Evolutionary conservation across 306 rosid genomes (phyloP), one percentile per base, ranked within the genome.

Genomic region (Myrica gale): DNA sequence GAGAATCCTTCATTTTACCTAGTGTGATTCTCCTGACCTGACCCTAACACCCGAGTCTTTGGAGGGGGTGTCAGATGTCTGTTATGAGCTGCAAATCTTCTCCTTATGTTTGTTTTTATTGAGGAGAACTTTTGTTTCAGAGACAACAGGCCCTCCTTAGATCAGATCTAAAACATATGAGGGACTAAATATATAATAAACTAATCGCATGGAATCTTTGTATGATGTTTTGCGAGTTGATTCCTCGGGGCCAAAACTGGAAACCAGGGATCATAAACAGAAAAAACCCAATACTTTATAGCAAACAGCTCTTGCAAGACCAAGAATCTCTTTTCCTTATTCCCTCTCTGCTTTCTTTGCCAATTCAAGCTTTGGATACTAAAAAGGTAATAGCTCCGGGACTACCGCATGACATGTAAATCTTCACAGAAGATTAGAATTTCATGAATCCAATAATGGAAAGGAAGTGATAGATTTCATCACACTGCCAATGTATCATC

Each of bases 231-330:
- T 75, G 56, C 7, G 66, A 13, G 56, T 72, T 70, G 57, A 73
- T 72, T 62, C n/a, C 62, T 67, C 53, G 73, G 76, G 48, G 60
- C 83, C 56, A 71, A 85, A 81, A 82, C 79, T 53, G 83, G 84
- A 84, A 89, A 78, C 66, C 65, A 74, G 73, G 53, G 0, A 83
- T 78, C 79, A 73, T 43, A 80, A 75, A 45, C 76, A 52, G 84
- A 83, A 79, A 80, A 80, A 78, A 73, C 68, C 50, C 52, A 53
- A 68, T 43, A 65, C 74, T 73, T 78, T 76, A 74, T 76, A 74
- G 71, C 70, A 57, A 78, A 79, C 75, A 61, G 76, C 82, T 84
- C 85, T 82, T 80, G 85, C 78, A 77, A 76, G 75, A 77, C 70
- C 76, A 69, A 76, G 85, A 58, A 76, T 78, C 80, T 75, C 70